Evolutionary conservation across 1,284 basidiomycete genomes (phyloP), one percentile per base, ranked within the genome.

Genomic region (Lentinula novae-zelandiae): DNA sequence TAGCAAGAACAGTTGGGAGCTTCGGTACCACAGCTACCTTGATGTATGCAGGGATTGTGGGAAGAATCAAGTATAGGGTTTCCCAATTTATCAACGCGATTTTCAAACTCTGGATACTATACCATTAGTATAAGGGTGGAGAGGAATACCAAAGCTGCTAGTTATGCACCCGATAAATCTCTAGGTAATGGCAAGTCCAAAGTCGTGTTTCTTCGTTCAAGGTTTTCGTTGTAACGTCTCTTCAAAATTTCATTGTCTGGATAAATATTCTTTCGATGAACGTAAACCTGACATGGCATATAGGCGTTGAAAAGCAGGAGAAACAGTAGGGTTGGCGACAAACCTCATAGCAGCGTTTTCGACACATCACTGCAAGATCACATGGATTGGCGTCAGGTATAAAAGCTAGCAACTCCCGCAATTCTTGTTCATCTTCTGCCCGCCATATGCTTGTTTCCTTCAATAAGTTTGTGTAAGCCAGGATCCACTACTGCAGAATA

Each of bases 281-380:
- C 62, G 40, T 68, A 75, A 15, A 72, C 65, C 73, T 75, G 36
- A 57, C n/a, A 5, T 49, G 12, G 38, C 20, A 13, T 4, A 27
- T 27, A 20, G 33, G 17, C 9, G 10, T 10, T 49, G 36, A 54
- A 27, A 22, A 54, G 8, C 13, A n/a, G 9, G 22, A 8, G 31
- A n/a, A 38, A n/a, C 31, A 62, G 48, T 15, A 44, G 4, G n/a
- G 22, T 12, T 58, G 48, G 27, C 27, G 27, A 50, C 60, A 10
- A 64, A 78, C 82, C 71, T 83, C 78, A 12, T 65, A 68, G 60
- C 81, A 83, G 3, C 73, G 74, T 60, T 75, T 78, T 6, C 70
- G 69, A 62, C 76, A 76, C 4, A 82, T 69, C 0, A 67, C 63
- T 0, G 79, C 76, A 0, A 82, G 65, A 57, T 79, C 73, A 60